Conservation (phyloP, 2,329 filamentous ascomycete genomes). For the Eurotiales sp. region DNA sequence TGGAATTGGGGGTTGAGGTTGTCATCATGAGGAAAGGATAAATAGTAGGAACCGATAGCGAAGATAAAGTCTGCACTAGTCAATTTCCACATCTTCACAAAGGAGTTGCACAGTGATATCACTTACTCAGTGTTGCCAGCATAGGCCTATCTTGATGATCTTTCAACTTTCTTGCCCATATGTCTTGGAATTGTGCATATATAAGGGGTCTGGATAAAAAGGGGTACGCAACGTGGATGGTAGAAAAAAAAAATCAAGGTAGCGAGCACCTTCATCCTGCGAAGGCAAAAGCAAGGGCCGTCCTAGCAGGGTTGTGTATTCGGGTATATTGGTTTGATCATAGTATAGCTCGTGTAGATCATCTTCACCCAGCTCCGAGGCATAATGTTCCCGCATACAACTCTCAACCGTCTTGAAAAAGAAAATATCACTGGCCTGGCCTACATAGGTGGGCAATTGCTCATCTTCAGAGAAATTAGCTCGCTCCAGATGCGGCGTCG, state of each 20-base stretch:
- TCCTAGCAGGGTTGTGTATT: slow-evolving; percentile 13
- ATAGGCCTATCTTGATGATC: slow-evolving; percentile 19
- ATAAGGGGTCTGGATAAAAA: slow-evolving; percentile 27
- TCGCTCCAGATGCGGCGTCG: background rate
- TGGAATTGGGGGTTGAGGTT: slow-evolving; percentile 15
- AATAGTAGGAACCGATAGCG: slow-evolving; percentile 32
- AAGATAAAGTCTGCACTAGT: slow-evolving; percentile 23
- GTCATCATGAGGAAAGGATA: slow-evolving; percentile 20
- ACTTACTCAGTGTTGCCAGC: slow-evolving; percentile 22
- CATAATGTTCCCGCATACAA: slow-evolving; percentile 19
- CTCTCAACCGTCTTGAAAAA: slow-evolving; percentile 35
- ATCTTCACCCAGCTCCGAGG: slow-evolving; percentile 22
- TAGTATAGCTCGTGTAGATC: slow-evolving; percentile 19
- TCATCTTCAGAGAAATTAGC: slow-evolving; percentile 2
- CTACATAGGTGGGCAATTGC: slow-evolving; percentile 28
- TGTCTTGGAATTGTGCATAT: slow-evolving; percentile 16
- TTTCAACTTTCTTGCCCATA: slow-evolving; percentile 15
- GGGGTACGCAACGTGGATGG: slow-evolving; percentile 35
- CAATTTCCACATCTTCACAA: background rate
- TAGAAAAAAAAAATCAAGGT: slow-evolving; percentile 29
- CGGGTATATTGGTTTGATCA: slow-evolving; percentile 16
- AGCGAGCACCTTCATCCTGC: slow-evolving; percentile 17
- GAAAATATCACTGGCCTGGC: slow-evolving; percentile 37
- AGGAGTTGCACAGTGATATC: background rate
- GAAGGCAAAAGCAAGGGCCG: slow-evolving; percentile 17